A percentile compares a stretch with the other conserved stretches of the same genome.
Evolutionary conservation across 495 filamentous ascomycete species (phyloP).

Genomic region (Trypethelium eluteriae): DNA sequence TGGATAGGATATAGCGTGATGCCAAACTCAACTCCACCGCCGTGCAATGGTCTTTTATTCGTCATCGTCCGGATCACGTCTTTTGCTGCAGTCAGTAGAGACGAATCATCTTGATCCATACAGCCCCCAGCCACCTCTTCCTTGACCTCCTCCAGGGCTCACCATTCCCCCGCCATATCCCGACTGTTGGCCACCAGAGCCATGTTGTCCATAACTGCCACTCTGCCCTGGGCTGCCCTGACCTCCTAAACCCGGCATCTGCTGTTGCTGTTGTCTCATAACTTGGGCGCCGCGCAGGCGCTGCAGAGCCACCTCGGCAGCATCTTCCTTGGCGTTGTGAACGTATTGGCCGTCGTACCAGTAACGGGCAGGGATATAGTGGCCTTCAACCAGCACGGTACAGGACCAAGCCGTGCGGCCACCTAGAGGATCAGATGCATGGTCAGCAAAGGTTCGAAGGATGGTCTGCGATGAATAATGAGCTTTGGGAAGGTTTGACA

Average conservation of each 20-base stretch:
- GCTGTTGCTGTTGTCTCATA: conserved; percentile 9
- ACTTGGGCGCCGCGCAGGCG: not conserved
- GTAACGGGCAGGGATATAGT: conserved; percentile 58
- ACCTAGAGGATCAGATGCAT: conserved; percentile 42
- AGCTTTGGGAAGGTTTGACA: no score
- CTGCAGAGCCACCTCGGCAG: conserved; percentile 44
- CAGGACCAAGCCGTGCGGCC: conserved; percentile 88
- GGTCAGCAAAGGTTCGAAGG: conserved; percentile 10
- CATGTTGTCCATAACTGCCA: not conserved
- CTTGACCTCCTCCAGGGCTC: not conserved
- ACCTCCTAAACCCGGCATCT: not conserved
- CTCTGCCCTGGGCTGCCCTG: not conserved
- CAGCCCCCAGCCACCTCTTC: conserved; percentile 3
- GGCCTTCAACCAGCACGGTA: conserved; percentile 53
- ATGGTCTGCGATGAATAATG: no score
- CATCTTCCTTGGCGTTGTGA: conserved; percentile 85
- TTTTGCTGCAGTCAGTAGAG: not conserved
- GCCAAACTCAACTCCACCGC: no score
- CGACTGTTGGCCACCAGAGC: not conserved
- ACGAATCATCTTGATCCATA: not conserved
- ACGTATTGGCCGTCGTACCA: conserved; percentile 87
- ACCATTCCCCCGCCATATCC: not conserved
- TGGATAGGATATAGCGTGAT: no score
- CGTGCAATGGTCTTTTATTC: no score
- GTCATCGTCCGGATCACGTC: no score